These are phyloP conservation scores for Didymella pomorum DNA, from an alignment of 2,329 filamentous ascomycete genomes.

Conservation along the genomic window DNA sequence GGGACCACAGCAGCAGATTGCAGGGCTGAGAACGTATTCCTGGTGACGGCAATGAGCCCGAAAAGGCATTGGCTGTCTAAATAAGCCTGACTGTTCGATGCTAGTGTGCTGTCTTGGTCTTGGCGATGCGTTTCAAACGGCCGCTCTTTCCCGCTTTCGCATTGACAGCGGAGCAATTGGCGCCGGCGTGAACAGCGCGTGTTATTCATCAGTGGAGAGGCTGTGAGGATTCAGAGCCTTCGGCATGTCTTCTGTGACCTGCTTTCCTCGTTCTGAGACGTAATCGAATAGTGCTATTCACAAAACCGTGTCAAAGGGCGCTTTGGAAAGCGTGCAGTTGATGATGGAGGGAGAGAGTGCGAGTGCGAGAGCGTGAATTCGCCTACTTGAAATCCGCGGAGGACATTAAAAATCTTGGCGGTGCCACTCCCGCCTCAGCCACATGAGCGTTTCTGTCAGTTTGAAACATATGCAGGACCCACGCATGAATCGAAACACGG, in stretches of 20 bases:
- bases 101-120: constrained; percentile 7
- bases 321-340: too few species aligned
- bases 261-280: neutral
- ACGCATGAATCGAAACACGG: constrained; percentile 17
- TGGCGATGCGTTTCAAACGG: constrained; percentile 8
- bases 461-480: constrained; percentile 15
- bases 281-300: neutral
- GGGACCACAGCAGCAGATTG: constrained; percentile 8
- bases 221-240: neutral
- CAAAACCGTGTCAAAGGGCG: too few species aligned
- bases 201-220: too few species aligned
- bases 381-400: neutral
- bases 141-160: constrained; percentile 1
- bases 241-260: neutral
- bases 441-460: neutral
- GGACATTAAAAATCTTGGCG: neutral
- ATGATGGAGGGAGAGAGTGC: too few species aligned
- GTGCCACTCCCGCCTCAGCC: constrained; percentile 5
- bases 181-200: neutral
- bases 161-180: constrained; percentile 1
- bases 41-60: neutral
- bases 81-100: neutral
- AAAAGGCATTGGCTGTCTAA: constrained; percentile 5
- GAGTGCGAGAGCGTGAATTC: neutral
- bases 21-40: neutral